Percentiles rank a stretch among this genome's conserved stretches.
phyloP scores from a whole-genome alignment of 2,329 filamentous ascomycete genomes.

The Epicoccum sorghinum region DNA sequence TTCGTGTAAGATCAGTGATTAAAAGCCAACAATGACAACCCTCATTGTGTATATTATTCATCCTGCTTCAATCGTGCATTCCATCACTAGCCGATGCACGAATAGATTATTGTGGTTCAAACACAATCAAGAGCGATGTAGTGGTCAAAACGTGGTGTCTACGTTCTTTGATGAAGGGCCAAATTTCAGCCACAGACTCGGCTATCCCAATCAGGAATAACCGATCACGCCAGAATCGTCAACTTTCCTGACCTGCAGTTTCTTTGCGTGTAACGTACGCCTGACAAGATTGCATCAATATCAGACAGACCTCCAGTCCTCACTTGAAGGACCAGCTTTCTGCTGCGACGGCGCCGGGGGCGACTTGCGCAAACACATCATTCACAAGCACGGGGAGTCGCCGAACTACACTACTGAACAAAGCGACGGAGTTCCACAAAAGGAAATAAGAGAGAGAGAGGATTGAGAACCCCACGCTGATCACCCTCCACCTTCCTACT shows the following conservation, averaged over 20 bases:
- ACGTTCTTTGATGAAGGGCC: too few relatives aligned
- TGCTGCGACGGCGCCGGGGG: background rate
- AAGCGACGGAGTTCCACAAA: background rate
- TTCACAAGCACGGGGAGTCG: background rate
- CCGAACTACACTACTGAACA: background rate
- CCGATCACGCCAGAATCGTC: background rate
- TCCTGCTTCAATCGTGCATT: too few relatives aligned
- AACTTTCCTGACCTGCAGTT: too few relatives aligned
- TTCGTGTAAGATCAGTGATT: too few relatives aligned
- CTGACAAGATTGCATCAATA: too few relatives aligned
- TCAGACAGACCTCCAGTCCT: too few relatives aligned
- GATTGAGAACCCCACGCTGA: conserved; percentile 2
- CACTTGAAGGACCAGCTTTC: background rate
- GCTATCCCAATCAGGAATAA: background rate
- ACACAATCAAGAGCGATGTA: too few relatives aligned
- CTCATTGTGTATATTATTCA: too few relatives aligned
- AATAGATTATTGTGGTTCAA: too few relatives aligned
- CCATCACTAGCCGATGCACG: too few relatives aligned
- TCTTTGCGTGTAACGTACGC: background rate
- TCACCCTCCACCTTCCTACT: background rate
- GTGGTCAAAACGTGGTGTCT: too few relatives aligned
- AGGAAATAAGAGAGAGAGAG: background rate
- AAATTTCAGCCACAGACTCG: background rate
- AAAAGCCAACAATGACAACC: too few relatives aligned
- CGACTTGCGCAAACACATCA: background rate